Conservation (phyloP, 2,329 filamentous ascomycete species). For the Botrytis byssoidea region DNA sequence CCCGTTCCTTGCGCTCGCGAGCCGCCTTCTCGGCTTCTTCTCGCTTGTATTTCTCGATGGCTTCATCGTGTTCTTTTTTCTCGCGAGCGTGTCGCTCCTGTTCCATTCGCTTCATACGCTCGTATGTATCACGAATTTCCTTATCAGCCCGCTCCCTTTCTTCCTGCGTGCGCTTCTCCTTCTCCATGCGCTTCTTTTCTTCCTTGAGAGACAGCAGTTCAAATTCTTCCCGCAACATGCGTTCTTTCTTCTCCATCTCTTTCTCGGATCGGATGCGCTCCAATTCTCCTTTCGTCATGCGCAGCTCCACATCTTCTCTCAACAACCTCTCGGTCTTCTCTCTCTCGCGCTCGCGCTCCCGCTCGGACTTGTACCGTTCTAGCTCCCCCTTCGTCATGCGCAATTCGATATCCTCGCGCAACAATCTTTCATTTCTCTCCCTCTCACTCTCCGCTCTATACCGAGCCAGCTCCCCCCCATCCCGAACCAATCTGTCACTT, state of each 20-base stretch:
- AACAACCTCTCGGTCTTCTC: not conserved
- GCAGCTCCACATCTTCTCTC: not conserved
- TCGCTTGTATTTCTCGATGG: slow-evolving; percentile 45
- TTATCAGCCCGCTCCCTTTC: slow-evolving; percentile 41
- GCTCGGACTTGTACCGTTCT: not conserved
- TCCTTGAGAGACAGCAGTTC: slow-evolving; percentile 14
- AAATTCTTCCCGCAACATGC: slow-evolving; percentile 10
- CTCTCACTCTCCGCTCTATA: slow-evolving; percentile 7
- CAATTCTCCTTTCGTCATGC: slow-evolving; percentile 2
- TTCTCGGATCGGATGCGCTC: slow-evolving; percentile 3
- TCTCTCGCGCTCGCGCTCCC: no score
- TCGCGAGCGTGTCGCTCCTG: slow-evolving; percentile 44
- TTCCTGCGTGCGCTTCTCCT: slow-evolving; percentile 10
- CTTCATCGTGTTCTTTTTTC: slow-evolving; percentile 50
- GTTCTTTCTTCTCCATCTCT: slow-evolving; percentile 6
- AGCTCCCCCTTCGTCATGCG: slow-evolving; percentile 9
- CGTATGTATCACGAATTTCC: slow-evolving; percentile 37
- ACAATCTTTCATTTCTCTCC: slow-evolving; percentile 45
- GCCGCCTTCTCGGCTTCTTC: slow-evolving; percentile 33
- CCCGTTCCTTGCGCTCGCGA: slow-evolving; percentile 36
- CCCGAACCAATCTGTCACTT: slow-evolving; percentile 48
- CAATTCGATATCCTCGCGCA: slow-evolving; percentile 35
- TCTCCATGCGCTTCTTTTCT: slow-evolving; percentile 18
- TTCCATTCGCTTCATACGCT: slow-evolving; percentile 45
- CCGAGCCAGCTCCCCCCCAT: not conserved